Percentiles rank a stretch among this genome's conserved stretches.
These are phyloP conservation scores for Daldinia concentrica DNA, from an alignment of 495 filamentous ascomycete genomes.

Conservation along the genomic window DNA sequence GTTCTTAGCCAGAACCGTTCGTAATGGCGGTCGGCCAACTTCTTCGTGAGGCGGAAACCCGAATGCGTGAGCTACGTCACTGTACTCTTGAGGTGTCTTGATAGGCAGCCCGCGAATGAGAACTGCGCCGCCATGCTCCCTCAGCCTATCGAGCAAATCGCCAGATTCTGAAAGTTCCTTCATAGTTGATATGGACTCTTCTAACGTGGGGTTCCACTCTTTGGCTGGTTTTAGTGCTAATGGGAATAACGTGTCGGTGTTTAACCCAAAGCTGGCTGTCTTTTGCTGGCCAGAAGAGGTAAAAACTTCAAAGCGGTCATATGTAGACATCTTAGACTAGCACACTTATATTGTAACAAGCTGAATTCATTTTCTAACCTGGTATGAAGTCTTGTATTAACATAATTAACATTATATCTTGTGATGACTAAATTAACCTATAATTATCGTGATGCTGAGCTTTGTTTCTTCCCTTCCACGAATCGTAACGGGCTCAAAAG, in stretches of 20 bases:
- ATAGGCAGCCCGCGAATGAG: conserved; percentile 41
- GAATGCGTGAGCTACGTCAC: conserved; percentile 29
- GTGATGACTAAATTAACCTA: not conserved
- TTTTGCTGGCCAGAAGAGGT: not conserved
- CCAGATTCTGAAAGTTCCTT: not conserved
- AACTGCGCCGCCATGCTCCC: conserved; percentile 36
- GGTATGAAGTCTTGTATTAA: not conserved
- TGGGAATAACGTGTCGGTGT: not conserved
- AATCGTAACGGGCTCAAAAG: not conserved
- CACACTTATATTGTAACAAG: not conserved
- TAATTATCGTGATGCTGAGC: not conserved
- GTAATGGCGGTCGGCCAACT: conserved; percentile 35
- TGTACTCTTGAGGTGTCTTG: conserved; percentile 35
- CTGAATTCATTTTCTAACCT: not conserved
- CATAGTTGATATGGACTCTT: not conserved
- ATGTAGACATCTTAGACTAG: not conserved
- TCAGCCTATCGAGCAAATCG: conserved; percentile 22
- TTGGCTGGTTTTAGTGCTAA: not conserved
- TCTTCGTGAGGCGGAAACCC: conserved; percentile 40
- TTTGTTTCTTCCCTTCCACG: not conserved
- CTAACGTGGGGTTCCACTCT: not conserved
- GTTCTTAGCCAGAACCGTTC: conserved; percentile 41
- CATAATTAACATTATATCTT: not conserved
- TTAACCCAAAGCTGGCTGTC: not conserved
- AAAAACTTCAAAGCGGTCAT: not conserved